These are phyloP conservation scores for Eucalyptus virginea DNA, from an alignment of 345 rosid genomes.

Conservation along the genomic window DNA sequence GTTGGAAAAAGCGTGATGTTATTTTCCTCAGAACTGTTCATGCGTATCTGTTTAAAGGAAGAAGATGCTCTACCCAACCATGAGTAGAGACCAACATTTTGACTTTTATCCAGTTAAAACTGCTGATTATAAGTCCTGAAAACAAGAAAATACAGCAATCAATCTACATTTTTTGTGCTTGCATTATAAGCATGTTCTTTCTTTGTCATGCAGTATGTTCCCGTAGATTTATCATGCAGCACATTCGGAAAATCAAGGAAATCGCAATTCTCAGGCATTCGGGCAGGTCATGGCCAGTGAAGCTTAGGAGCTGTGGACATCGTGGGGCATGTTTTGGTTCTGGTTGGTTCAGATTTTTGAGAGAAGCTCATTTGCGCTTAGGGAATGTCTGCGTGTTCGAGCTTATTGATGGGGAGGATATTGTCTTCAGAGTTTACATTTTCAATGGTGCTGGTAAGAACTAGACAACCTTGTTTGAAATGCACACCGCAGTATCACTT, in stretches of 20 bases:
- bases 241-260: neutral
- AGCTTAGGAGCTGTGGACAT: neutral
- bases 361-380: neutral
- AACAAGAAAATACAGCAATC: neutral
- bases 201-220: neutral
- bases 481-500: neutral
- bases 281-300: neutral
- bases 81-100: neutral
- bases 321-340: neutral
- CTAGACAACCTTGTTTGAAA: neutral
- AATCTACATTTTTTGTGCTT: neutral
- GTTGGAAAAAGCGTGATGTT: neutral
- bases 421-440: neutral
- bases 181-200: neutral
- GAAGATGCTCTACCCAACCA: neutral
- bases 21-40: neutral
- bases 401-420: neutral
- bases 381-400: neutral
- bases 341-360: neutral
- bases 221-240: neutral
- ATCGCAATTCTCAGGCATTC: neutral
- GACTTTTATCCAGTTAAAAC: neutral
- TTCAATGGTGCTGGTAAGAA: neutral
- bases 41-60: neutral
- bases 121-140: neutral